Percentiles rank a stretch among this genome's conserved stretches.
phyloP scores from a whole-genome alignment of 805 yeast genomes.

The Ogataea naganishii region DNA sequence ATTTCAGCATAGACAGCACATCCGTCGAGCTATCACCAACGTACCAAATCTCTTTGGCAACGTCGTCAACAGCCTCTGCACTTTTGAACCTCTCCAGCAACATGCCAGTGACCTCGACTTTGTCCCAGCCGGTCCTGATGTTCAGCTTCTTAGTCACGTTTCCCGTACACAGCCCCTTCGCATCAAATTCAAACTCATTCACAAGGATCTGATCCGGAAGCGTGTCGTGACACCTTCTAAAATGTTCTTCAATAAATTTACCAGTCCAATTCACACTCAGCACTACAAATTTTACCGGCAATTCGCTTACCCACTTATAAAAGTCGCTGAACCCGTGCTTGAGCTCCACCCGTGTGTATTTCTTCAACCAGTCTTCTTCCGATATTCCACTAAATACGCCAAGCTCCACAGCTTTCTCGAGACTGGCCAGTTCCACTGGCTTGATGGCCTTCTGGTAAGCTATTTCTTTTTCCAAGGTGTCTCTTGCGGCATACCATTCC shows the following conservation, averaged over 20 bases:
- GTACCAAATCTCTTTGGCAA: slow-evolving; percentile 25
- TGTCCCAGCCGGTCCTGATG: slow-evolving; percentile 49
- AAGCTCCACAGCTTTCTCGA: slow-evolving; percentile 28
- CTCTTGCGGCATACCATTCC: slow-evolving; percentile 20
- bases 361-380: slow-evolving; percentile 19
- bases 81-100: slow-evolving; percentile 13
- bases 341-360: slow-evolving; percentile 28
- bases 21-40: slow-evolving; percentile 62
- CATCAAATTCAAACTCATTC: slow-evolving; percentile 41
- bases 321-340: slow-evolving; percentile 32
- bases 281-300: slow-evolving; percentile 17
- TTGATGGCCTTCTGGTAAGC: slow-evolving; percentile 36
- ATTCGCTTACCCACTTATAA: slow-evolving; percentile 3
- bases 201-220: slow-evolving; percentile 24
- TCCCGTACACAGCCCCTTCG: slow-evolving; percentile 16
- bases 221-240: slow-evolving; percentile 13
- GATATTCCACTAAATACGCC: slow-evolving; percentile 35
- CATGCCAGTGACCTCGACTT: too few species aligned
- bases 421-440: slow-evolving; percentile 39
- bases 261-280: slow-evolving; percentile 61
- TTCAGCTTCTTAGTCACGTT: slow-evolving; percentile 9
- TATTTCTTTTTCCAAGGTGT: slow-evolving; percentile 31
- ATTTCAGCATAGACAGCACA: slow-evolving; percentile 37
- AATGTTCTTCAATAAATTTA: slow-evolving; percentile 29
- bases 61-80: slow-evolving; percentile 10